phyloP scores from a whole-genome alignment of 2,329 filamentous ascomycete genomes.

The Colletotrichum sp. region DNA sequence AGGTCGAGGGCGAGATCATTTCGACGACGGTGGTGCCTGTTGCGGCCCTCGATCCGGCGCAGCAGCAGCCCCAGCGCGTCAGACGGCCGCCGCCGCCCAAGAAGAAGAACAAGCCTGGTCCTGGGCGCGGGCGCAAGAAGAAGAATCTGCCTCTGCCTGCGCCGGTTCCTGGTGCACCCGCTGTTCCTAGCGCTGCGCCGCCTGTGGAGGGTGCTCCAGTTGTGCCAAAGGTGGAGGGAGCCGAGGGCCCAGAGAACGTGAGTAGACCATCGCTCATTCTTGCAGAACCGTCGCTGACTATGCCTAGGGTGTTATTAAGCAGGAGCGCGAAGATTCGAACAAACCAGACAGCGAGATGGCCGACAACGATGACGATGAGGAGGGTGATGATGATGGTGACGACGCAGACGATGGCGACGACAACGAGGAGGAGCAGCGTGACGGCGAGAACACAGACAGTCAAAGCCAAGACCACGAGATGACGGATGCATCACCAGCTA shows the following conservation, averaged over 20 bases:
- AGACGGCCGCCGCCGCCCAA: slow-evolving; percentile 78
- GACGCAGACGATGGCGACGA: slow-evolving; percentile 54
- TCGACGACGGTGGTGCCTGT: slow-evolving; percentile 61
- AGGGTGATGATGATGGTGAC: slow-evolving; percentile 52
- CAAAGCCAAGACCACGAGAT: slow-evolving; percentile 30
- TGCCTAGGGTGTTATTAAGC: slow-evolving; percentile 44
- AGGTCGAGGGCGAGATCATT: slow-evolving; percentile 82
- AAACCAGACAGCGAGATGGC: slow-evolving; percentile 58
- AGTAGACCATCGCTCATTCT: neutral
- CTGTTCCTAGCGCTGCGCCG: slow-evolving; percentile 28
- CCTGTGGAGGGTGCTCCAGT: slow-evolving; percentile 30
- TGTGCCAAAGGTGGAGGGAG: slow-evolving; percentile 14
- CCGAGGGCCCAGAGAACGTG: slow-evolving; percentile 15
- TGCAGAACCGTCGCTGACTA: slow-evolving; percentile 23
- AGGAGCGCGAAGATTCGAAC: slow-evolving; percentile 48
- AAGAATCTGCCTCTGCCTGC: slow-evolving; percentile 61
- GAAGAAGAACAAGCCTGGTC: slow-evolving; percentile 77
- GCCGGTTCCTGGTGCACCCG: slow-evolving; percentile 28
- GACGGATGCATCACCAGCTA: slow-evolving; percentile 35
- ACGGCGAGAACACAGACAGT: slow-evolving; percentile 35
- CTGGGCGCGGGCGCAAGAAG: slow-evolving; percentile 81
- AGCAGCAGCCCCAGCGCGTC: slow-evolving; percentile 45
- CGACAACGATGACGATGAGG: slow-evolving; percentile 55
- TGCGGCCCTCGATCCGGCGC: slow-evolving; percentile 57
- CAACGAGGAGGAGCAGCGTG: slow-evolving; percentile 48